Evolutionary conservation across 2,329 filamentous ascomycete genomes (phyloP), one percentile per base, ranked within the genome.

Genomic region (Zymoseptoria ardabiliae): DNA sequence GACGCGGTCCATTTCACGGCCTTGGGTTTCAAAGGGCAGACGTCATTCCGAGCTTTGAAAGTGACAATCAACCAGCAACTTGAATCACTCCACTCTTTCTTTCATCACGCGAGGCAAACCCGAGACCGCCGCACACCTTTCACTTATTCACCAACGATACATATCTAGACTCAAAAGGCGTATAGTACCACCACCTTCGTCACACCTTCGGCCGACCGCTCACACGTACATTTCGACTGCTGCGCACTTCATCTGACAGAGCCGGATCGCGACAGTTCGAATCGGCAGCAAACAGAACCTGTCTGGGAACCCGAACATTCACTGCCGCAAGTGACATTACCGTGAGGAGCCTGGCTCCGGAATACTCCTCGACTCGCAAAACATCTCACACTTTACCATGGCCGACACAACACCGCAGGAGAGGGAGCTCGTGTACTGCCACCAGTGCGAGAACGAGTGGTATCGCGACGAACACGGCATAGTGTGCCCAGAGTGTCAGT

Each of bases 361-460:
- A 21, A 30, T 21, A 49, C 41, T 50, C n/a, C n/a, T 8, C 49
- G 22, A 28, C 30, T 41, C 21, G 41, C n/a, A 55, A 55, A 21
- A 28, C 53, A 23, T 45, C 50, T 45, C 52, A 56, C 35, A 28
- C 25, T 21, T 30, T 54, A 49, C 28, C 20, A 62, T 58, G 61
- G 58, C 51, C 58, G 23, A 50, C 41, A 49, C n/a, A 63, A 54
- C 51, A 50, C 66, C 63, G 28, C 62, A 60, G 45, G 62, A 68
- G 55, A 80, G 84, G 63, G 89, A 96, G 71, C 84, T 93, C 64
- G 87, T 97, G 57, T 95, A 83, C 74, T 99, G 94, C 75, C 91
- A 97, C 75, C 77, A 81, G 61, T 97, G 94, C 76, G 73, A 82
- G 56, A 77, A 88, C 63, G 88, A 96, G 73, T 97, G 91, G 91